Percentiles rank a stretch among this genome's conserved stretches.
These are phyloP conservation scores for Hirsutella minnesotensis DNA, from an alignment of 2,329 filamentous ascomycete species.

Conservation along the genomic window DNA sequence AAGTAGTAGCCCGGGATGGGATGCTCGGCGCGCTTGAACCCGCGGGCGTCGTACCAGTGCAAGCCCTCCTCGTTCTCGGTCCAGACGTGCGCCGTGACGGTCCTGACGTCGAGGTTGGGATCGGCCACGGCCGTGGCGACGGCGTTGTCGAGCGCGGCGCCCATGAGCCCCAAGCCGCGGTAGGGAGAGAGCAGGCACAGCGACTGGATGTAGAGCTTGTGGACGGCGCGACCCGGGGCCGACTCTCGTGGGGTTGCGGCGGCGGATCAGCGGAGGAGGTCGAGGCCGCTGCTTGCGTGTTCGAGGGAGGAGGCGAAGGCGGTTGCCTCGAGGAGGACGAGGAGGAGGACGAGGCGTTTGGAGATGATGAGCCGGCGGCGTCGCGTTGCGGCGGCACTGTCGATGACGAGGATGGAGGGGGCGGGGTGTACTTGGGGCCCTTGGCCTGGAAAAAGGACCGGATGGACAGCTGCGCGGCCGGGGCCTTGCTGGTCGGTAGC, in stretches of 20 bases:
- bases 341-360: too few relatives aligned
- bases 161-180: conserved; percentile 44
- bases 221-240: too few relatives aligned
- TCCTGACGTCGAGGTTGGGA: conserved; percentile 24
- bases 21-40: conserved; percentile 37
- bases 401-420: conserved; percentile 13
- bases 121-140: conserved; percentile 24
- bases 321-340: too few relatives aligned
- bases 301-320: conserved; percentile 13
- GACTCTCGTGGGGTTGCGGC: conserved; percentile 11
- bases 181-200: conserved; percentile 53
- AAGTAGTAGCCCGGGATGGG: conserved; percentile 49
- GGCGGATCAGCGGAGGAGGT: conserved; percentile 3
- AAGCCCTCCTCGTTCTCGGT: conserved; percentile 52
- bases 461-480: conserved; percentile 41
- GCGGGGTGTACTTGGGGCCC: conserved; percentile 22
- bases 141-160: conserved; percentile 43
- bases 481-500: conserved; percentile 23
- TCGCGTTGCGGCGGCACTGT: too few relatives aligned
- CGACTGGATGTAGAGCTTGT: conserved; percentile 53
- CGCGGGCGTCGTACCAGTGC: conserved; percentile 47
- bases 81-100: conserved; percentile 57
- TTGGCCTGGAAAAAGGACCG: conserved; percentile 49
- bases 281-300: conserved; percentile 5
- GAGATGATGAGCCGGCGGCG: too few relatives aligned